Evolutionary conservation across 2,329 filamentous ascomycete genomes (phyloP).

Genomic region (Zasmidium citrigriseum): DNA sequence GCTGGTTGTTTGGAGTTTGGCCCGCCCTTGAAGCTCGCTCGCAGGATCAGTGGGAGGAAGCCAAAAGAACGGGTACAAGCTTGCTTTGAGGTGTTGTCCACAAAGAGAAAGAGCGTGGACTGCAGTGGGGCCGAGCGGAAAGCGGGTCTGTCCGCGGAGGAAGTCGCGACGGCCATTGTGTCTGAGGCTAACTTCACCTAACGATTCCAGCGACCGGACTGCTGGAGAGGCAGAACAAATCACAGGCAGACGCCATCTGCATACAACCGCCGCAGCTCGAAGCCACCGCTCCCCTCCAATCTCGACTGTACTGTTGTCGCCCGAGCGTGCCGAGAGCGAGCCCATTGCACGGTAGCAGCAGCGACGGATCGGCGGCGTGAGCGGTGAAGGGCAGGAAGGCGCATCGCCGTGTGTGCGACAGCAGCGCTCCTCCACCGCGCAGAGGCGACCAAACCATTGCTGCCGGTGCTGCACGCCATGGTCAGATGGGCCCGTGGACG

Average conservation of each 20-base stretch:
- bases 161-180: no score
- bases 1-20: not conserved
- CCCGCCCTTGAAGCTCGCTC: no score
- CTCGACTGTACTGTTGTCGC: not conserved
- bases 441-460: not conserved
- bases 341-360: not conserved
- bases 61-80: not conserved
- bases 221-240: not conserved
- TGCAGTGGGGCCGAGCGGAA: no score
- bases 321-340: not conserved
- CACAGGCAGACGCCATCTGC: constrained; percentile 1
- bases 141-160: no score
- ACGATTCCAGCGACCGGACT: not conserved
- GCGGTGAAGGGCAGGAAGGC: not conserved
- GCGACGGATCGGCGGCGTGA: not conserved
- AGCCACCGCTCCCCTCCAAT: not conserved
- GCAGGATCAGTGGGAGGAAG: not conserved
- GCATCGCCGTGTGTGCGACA: constrained; percentile 2
- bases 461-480: not conserved
- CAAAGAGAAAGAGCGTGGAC: no score
- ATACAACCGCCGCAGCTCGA: constrained; percentile 1
- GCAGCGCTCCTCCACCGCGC: not conserved
- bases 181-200: not conserved
- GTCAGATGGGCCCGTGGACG: constrained; percentile 5
- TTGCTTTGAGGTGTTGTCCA: no score